These are phyloP conservation scores for Clohesyomyces aquaticus DNA, from an alignment of 495 filamentous ascomycete species.

Conservation along the genomic window DNA sequence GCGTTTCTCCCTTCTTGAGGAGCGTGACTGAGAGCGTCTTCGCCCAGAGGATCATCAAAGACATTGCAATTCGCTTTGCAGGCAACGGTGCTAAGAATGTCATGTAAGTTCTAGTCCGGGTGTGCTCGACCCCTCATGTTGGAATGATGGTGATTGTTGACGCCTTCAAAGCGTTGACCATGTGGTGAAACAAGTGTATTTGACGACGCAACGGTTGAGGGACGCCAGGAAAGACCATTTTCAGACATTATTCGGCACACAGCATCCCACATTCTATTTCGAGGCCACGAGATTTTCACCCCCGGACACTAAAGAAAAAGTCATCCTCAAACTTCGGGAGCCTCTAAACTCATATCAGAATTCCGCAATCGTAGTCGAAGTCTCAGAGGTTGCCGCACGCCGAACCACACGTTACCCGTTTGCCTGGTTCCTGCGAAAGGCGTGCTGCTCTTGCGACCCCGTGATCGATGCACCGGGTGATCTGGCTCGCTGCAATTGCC, in stretches of 20 bases:
- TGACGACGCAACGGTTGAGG: not conserved
- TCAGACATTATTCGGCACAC: not conserved
- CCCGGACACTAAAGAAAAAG: slow-evolving; percentile 4
- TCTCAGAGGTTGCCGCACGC: not conserved
- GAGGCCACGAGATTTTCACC: slow-evolving; percentile 1
- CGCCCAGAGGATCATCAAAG: not conserved
- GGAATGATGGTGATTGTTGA: not conserved
- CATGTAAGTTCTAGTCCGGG: slow-evolving; percentile 2
- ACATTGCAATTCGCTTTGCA: slow-evolving; percentile 12
- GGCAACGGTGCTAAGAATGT: not conserved
- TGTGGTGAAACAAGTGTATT: not conserved
- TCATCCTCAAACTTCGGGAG: slow-evolving; percentile 2
- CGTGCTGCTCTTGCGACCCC: not conserved
- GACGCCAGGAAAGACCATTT: not conserved
- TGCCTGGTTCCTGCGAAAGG: slow-evolving; percentile 2
- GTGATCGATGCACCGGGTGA: not conserved
- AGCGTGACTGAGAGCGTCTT: slow-evolving; percentile 20
- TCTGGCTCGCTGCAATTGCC: not conserved
- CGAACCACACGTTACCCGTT: not conserved
- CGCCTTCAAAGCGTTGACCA: not conserved
- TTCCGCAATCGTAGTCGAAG: not conserved
- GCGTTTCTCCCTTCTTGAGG: slow-evolving; percentile 6
- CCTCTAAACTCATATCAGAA: not conserved
- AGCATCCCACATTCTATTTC: not conserved
- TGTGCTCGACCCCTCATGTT: not conserved